Evolutionary conservation across 148 eudicot genomes (phyloP), one percentile per base, ranked within the genome.

Genomic region (Persicaria maculosa): DNA sequence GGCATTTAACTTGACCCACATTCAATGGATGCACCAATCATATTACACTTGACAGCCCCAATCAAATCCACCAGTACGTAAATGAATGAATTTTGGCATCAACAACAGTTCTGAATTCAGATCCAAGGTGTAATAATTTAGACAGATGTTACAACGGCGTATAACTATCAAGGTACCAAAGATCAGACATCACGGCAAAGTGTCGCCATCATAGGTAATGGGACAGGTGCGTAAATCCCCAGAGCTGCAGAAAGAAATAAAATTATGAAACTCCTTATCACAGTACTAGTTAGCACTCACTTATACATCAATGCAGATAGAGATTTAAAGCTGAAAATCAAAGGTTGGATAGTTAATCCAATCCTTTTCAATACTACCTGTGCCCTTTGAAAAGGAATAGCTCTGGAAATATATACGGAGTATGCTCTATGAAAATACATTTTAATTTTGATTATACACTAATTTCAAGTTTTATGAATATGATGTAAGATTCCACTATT

Each of bases 161-260:
- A 65, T 40, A 45, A 65, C 14, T 40, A 14, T 8, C 15, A 59
- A 59, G 36, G 43, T 59, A 59, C 36, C 67, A 22, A 22, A 31
- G 70, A 65, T 65, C 70, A 65, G 1, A 15, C 20, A 65, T 43
- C 44, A 1, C 7, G 73, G 73, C 4, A 7, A 16, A 44, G 74
- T 31, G 40, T 31, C 43, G 0, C 84, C 81, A 91, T 72, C 47
- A 68, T 36, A 82, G 74, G 81, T 87, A 89, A 16, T 81, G 88
- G 6, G 98, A 93, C 44, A 86, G 82, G 83, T 93, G 97, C 48
- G 86, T 72, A 78, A 91, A 93, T 52, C 98, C 97, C 98, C 98
- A 93, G 45, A 93, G 85, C 98, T 93, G 93, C 91, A 86, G n/a
- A 72, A 15, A 52, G 53, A 71, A 71, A 50, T 9, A 46, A 75